phyloP scores from a whole-genome alignment of 345 rosid genomes.

The Streptanthus diversifolius region DNA sequence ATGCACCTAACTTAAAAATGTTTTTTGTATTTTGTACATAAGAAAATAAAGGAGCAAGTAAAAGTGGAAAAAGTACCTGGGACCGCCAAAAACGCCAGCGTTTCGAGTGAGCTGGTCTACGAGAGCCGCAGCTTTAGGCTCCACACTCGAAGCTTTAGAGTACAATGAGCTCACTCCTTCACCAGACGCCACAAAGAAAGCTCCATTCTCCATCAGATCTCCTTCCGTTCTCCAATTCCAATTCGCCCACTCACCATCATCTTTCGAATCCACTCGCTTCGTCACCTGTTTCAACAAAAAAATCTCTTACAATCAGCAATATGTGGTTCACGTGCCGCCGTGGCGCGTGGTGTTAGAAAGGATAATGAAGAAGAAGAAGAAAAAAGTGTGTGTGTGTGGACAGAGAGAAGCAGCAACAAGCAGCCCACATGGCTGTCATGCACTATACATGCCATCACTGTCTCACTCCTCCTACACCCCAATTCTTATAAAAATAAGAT shows the following conservation, averaged over 20 bases:
- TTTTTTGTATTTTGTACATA: neutral
- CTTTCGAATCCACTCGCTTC: constrained; percentile 72
- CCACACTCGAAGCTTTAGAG: constrained; percentile 64
- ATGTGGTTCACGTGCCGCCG: neutral
- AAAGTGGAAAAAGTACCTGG: constrained; percentile 43
- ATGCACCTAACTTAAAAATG: neutral
- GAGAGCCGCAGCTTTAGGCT: constrained; percentile 59
- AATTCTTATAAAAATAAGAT: constrained; percentile 1
- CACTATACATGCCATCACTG: constrained; percentile 26
- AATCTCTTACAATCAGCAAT: neutral
- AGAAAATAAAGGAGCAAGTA: neutral
- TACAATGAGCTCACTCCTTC: constrained; percentile 47
- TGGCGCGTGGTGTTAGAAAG: constrained; percentile 17
- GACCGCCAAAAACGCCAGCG: constrained; percentile 65
- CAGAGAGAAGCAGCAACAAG: constrained; percentile 17
- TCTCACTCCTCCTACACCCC: constrained; percentile 24
- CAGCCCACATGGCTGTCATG: constrained; percentile 36
- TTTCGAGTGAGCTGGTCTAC: constrained; percentile 59
- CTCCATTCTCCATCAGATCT: constrained; percentile 78
- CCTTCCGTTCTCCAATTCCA: constrained; percentile 94
- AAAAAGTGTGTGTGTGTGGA: neutral
- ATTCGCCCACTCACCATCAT: constrained; percentile 58
- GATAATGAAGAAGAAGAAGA: neutral
- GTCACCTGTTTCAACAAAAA: constrained; percentile 52
- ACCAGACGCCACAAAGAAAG: constrained; percentile 84